These are phyloP conservation scores for Dysphania ambrosioides DNA, from an alignment of 148 eudicot genomes.

Conservation along the genomic window DNA sequence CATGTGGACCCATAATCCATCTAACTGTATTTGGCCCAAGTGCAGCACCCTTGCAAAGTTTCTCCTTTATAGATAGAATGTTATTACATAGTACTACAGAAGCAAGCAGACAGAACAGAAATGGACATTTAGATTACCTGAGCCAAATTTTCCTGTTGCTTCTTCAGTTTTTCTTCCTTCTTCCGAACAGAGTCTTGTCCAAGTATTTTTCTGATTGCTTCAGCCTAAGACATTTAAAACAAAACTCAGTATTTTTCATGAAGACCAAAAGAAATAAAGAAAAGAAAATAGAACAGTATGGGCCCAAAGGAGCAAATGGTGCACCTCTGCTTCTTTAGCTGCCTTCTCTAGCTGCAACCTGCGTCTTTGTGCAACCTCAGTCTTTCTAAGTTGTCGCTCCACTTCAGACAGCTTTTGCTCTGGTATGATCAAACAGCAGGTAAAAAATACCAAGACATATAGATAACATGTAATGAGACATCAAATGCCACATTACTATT, in stretches of 20 bases:
- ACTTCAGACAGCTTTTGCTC: slow-evolving; percentile 58
- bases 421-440: slow-evolving; percentile 25
- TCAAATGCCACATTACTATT: background rate
- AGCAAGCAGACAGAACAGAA: background rate
- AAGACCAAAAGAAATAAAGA: background rate
- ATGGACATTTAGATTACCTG: slow-evolving; percentile 30
- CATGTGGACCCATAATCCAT: slow-evolving; percentile 47
- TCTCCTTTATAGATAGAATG: slow-evolving; percentile 37
- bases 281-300: background rate
- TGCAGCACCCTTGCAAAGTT: slow-evolving; percentile 32
- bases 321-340: slow-evolving; percentile 56
- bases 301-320: slow-evolving; percentile 1
- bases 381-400: slow-evolving; percentile 55
- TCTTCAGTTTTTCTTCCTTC: slow-evolving; percentile 50
- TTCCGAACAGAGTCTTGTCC: slow-evolving; percentile 56
- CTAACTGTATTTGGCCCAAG: slow-evolving; percentile 40
- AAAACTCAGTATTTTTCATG: background rate
- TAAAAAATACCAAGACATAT: background rate
- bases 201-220: slow-evolving; percentile 53
- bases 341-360: slow-evolving; percentile 50
- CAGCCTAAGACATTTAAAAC: slow-evolving; percentile 33
- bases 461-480: background rate
- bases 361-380: slow-evolving; percentile 57
- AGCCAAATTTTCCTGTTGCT: slow-evolving; percentile 44
- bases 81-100: slow-evolving; percentile 1